A percentile compares a stretch with the other conserved stretches of the same genome.
phyloP scores from a whole-genome alignment of 305 asterid species.

The Rubia tinctorum region DNA sequence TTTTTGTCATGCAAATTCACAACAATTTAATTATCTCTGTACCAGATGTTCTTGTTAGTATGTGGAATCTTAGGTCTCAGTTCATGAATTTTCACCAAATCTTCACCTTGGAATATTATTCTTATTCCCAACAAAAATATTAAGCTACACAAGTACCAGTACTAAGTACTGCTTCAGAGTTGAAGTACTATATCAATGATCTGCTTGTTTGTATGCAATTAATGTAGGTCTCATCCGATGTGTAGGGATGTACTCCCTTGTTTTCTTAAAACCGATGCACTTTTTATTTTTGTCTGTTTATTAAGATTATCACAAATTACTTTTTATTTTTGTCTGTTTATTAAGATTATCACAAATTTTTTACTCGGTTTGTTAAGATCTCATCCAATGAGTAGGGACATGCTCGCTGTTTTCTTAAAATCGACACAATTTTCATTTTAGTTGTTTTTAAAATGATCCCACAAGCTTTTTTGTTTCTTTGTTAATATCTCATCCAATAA shows the following conservation, averaged over 20 bases:
- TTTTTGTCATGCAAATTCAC: constrained; percentile 1
- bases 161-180: constrained; percentile 1
- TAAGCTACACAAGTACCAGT: background rate
- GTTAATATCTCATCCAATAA: no score
- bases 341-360: no score
- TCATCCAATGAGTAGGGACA: no score
- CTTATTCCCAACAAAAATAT: constrained; percentile 2
- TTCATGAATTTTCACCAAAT: constrained; percentile 3
- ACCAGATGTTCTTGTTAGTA: background rate
- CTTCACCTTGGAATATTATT: constrained; percentile 2
- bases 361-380: no score
- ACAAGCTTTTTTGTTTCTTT: no score
- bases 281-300: background rate
- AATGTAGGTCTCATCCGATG: background rate
- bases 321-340: no score
- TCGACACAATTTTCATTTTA: background rate
- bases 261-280: background rate
- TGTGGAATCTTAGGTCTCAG: background rate
- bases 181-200: background rate
- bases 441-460: no score
- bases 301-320: no score
- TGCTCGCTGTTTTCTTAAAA: no score
- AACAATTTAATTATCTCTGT: background rate
- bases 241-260: no score
- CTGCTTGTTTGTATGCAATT: background rate